Conservation (phyloP, 371 early-diverging fungal species). For the Rhizopus microsporus region DNA sequence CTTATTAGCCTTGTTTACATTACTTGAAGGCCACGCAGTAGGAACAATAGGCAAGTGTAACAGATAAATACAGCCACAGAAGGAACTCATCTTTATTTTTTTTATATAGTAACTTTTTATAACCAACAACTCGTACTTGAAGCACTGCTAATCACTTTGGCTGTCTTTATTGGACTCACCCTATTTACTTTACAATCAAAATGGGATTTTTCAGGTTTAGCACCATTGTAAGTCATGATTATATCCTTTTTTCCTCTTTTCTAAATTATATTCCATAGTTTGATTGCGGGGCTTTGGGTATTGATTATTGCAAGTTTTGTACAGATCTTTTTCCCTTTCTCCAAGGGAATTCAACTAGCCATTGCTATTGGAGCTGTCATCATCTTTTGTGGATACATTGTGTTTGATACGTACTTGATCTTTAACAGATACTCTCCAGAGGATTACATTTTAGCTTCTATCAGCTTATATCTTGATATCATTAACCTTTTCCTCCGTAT, state of each 20-base stretch:
- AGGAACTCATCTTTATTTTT: neutral
- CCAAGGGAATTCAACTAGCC: constrained; percentile 57
- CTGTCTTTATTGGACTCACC: constrained; percentile 73
- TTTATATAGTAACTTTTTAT: constrained; percentile 55
- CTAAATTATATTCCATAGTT: constrained; percentile 24
- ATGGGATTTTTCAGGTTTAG: constrained; percentile 73
- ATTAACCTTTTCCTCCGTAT: constrained; percentile 80
- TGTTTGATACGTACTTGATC: constrained; percentile 74
- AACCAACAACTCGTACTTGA: constrained; percentile 64
- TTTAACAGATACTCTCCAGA: constrained; percentile 73
- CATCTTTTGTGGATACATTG: constrained; percentile 73
- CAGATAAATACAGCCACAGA: constrained; percentile 14
- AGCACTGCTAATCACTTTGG: constrained; percentile 73
- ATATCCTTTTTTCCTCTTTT: neutral
- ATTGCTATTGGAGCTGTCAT: constrained; percentile 64
- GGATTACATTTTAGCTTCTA: constrained; percentile 77
- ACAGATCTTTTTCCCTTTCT: constrained; percentile 77
- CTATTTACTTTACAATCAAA: constrained; percentile 77
- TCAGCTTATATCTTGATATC: constrained; percentile 78
- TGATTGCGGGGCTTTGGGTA: constrained; percentile 63
- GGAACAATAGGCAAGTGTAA: constrained; percentile 59
- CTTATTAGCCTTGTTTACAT: constrained; percentile 67
- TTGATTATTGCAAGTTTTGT: constrained; percentile 65
- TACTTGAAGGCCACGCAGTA: constrained; percentile 65
- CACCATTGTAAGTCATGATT: constrained; percentile 48